Percentiles rank a stretch among this genome's conserved stretches.
Conservation (phyloP, 2,329 filamentous ascomycete species). For the Nemania bipapillata region DNA sequence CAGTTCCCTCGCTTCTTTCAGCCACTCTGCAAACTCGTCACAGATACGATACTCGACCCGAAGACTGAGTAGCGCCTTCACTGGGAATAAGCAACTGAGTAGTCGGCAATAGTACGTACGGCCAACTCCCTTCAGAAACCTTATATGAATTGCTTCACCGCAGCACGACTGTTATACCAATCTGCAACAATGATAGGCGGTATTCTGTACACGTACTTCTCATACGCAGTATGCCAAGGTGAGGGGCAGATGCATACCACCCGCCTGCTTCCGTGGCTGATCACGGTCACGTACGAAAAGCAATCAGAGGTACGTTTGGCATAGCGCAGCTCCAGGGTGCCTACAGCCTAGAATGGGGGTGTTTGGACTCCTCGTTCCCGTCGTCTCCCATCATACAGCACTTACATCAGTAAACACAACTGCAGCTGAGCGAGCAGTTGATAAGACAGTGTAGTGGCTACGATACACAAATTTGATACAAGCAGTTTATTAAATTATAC, state of each 20-base stretch:
- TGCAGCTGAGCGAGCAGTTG: not conserved
- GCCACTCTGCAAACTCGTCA: not conserved
- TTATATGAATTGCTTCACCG: not conserved
- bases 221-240: slow-evolving; percentile 8
- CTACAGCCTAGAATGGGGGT: not conserved
- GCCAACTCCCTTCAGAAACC: not conserved
- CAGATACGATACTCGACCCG: not conserved
- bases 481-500: too few species aligned
- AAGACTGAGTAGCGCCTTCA: not conserved
- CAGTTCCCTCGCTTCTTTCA: slow-evolving; percentile 10
- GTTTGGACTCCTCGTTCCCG: not conserved
- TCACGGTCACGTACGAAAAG: not conserved
- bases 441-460: not conserved
- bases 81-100: not conserved
- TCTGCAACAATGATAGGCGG: not conserved
- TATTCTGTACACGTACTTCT: not conserved
- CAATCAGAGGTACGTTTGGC: too few species aligned
- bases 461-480: not conserved
- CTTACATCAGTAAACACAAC: not conserved
- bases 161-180: not conserved
- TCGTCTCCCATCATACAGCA: not conserved
- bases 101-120: not conserved
- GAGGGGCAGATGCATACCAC: slow-evolving; percentile 3
- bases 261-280: not conserved
- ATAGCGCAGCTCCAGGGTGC: not conserved